Evolutionary conservation across 768 basidiomycete species (phyloP).

Genomic region (Suillus hirtellus): DNA sequence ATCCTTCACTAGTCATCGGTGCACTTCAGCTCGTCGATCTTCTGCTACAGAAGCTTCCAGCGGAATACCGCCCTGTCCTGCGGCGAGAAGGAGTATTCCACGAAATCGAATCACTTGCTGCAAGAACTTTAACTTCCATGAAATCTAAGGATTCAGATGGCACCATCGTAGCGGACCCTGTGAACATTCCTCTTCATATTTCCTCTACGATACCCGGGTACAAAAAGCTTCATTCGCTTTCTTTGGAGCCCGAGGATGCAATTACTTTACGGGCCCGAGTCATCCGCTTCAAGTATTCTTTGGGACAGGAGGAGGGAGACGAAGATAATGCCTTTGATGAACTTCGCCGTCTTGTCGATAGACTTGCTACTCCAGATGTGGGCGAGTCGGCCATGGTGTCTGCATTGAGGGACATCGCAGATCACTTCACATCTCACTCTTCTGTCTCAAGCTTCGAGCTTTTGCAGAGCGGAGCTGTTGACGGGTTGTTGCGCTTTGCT

Average conservation of each 20-base stretch:
- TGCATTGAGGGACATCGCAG: constrained; percentile 73
- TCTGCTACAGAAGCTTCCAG: constrained; percentile 79
- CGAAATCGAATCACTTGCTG: constrained; percentile 82
- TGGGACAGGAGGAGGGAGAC: constrained; percentile 53
- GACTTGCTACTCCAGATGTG: constrained; percentile 53
- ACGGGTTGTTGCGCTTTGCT: constrained; percentile 80
- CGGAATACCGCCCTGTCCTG: constrained; percentile 86
- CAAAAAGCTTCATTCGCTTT: constrained; percentile 68
- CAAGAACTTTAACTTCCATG: constrained; percentile 54
- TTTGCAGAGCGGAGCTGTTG: constrained; percentile 90
- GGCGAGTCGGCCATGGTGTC: constrained; percentile 64
- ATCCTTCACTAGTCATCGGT: constrained; percentile 80
- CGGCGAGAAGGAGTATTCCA: constrained; percentile 95
- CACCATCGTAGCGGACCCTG: constrained; percentile 38
- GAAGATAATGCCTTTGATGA: constrained; percentile 64
- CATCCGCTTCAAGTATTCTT: constrained; percentile 79
- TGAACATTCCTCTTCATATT: constrained; percentile 32
- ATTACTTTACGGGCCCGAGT: constrained; percentile 91
- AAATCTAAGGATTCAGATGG: constrained; percentile 49
- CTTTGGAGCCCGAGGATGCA: constrained; percentile 84
- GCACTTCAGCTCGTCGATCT: constrained; percentile 94
- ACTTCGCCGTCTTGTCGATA: constrained; percentile 64
- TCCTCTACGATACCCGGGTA: constrained; percentile 56
- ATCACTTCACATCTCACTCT: constrained; percentile 72
- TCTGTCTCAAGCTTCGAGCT: constrained; percentile 96